Percentiles rank a stretch among this genome's conserved stretches.
phyloP scores from a whole-genome alignment of 139 green algal genomes.

The Chlamydomonas eustigma region DNA sequence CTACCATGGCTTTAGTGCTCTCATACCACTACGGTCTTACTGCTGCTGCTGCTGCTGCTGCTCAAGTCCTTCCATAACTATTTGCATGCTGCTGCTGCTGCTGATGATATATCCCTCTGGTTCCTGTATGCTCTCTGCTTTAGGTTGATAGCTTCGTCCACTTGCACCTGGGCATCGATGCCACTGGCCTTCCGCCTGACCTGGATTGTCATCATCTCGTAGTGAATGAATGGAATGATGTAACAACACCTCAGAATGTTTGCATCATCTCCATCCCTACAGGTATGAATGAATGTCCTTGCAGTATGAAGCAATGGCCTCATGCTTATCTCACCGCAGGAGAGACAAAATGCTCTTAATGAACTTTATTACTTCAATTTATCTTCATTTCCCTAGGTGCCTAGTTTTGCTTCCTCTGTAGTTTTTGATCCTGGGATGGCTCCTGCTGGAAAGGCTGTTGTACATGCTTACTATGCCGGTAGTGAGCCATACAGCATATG shows the following conservation, averaged over 20 bases:
- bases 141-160: slow-evolving; percentile 90
- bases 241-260: slow-evolving; percentile 73
- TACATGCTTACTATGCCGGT: slow-evolving; percentile 77
- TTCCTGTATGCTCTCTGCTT: no score
- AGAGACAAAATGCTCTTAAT: background rate
- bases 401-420: background rate
- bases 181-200: slow-evolving; percentile 35
- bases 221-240: slow-evolving; percentile 81
- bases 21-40: no score
- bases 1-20: no score
- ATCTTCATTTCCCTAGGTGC: background rate
- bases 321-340: background rate
- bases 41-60: no score
- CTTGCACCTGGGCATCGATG: slow-evolving; percentile 90
- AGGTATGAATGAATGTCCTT: no score
- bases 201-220: slow-evolving; percentile 92
- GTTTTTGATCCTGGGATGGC: slow-evolving; percentile 68
- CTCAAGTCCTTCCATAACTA: no score
- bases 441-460: slow-evolving; percentile 71
- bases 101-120: no score
- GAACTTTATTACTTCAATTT: background rate
- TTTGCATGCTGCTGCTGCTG: no score
- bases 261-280: slow-evolving; percentile 83
- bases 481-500: slow-evolving; percentile 91
- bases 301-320: no score